These are phyloP conservation scores for Volvox africanus DNA, from an alignment of 139 green algal species.

Conservation along the genomic window DNA sequence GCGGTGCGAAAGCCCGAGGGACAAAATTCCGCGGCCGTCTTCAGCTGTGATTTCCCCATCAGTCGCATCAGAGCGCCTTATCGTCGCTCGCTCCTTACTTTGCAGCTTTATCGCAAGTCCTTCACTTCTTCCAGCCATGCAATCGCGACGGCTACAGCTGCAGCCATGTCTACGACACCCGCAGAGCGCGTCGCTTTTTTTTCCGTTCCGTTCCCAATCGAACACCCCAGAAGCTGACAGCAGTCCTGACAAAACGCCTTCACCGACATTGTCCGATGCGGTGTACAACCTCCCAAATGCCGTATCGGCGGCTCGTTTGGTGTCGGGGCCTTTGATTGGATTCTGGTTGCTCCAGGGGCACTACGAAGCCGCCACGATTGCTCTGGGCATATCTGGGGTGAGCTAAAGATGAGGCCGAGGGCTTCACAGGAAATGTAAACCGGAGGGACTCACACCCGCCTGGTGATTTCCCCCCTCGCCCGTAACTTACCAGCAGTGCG, in stretches of 20 bases:
- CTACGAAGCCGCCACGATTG: conserved; percentile 15
- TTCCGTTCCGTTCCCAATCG: not conserved
- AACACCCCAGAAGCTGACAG: not conserved
- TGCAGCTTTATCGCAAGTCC: not conserved
- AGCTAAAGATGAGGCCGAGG: not conserved
- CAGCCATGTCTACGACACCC: not conserved
- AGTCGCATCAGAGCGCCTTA: too few species aligned
- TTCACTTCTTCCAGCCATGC: too few species aligned
- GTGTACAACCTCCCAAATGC: conserved; percentile 45
- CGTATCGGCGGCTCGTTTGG: conserved; percentile 23
- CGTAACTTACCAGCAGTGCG: too few species aligned
- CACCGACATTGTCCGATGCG: not conserved
- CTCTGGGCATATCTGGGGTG: conserved; percentile 32
- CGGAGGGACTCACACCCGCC: too few species aligned
- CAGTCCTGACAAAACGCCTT: not conserved
- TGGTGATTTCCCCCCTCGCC: too few species aligned
- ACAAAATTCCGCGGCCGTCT: too few species aligned
- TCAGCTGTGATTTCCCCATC: too few species aligned
- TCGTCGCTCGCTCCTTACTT: not conserved
- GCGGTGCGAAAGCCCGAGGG: too few species aligned
- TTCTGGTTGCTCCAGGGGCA: conserved; percentile 41
- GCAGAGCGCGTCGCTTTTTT: not conserved
- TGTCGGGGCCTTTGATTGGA: conserved; percentile 42
- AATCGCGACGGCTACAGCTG: too few species aligned
- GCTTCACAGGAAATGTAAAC: too few species aligned